Base-by-base conservation (phyloP, 345 rosid species). In the Limnanthes douglasii region DNA sequence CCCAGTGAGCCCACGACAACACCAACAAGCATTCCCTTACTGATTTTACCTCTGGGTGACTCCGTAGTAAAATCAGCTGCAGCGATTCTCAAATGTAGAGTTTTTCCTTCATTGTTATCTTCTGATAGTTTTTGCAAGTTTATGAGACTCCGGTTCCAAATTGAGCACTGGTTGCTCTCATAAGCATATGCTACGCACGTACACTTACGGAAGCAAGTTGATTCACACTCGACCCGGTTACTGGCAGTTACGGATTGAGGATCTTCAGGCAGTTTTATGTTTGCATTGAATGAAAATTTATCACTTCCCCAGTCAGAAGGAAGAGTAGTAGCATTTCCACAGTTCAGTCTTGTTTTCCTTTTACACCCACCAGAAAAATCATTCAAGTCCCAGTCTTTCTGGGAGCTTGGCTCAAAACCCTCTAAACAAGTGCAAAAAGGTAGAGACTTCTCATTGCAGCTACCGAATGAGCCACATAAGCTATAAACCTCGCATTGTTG, bases 391-490 rank as follows among this genome's bases (percentile, higher is more conserved):
- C 94, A 78, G 16, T 75, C 62, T 3, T 32, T 17, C 1, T 2
- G 36, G 0, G 56, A 62, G 13, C 17, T 7, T 0, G 65, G 63
- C n/a, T 24, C 42, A 53, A 81, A 86, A 11, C 86, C 75, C 0
- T 7, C 36, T 62, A 61, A 36, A 31, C 94, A 81, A 2, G 10
- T 18, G 15, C 93, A 80, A 60, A 43, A 70, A 25, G 67, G 69
- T 45, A 50, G 30, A 6, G 59, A 51, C 1, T 43, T 46, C 6
- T 48, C 72, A 2, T 20, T 59, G 44, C 97, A 82, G 33, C 43
- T 51, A 22, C 88, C 85, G 35, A 64, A 75, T 15, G 75, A 50
- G 12, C 97, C 93, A 48, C 97, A 86, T 20, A 40, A 73, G 6
- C 57, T 65, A 27, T 75, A 53, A 12, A 86, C 94, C 25, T 78